A percentile compares a stretch with the other conserved stretches of the same genome.
These are phyloP conservation scores for Aspergillus pseudoviridinutans DNA, from an alignment of 2,329 filamentous ascomycete genomes.

Conservation along the genomic window DNA sequence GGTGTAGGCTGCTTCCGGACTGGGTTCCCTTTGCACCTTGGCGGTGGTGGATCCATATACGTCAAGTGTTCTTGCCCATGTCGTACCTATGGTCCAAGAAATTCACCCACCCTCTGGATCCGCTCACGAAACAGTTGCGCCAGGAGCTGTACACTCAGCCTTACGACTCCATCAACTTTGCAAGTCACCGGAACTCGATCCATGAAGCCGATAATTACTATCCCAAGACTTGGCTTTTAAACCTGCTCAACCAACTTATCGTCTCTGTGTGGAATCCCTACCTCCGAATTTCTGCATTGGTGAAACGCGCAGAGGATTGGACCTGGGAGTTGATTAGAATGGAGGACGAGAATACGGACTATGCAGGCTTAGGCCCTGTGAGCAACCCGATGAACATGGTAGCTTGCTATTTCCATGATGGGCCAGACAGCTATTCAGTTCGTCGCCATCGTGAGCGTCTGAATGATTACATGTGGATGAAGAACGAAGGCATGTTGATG, in stretches of 20 bases:
- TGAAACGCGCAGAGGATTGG: conserved; percentile 72
- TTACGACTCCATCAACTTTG: conserved; percentile 74
- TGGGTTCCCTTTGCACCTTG: conserved; percentile 87
- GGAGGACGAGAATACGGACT: conserved; percentile 92
- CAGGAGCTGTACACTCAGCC: conserved; percentile 79
- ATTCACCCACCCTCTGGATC: conserved; percentile 73
- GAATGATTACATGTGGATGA: conserved; percentile 87
- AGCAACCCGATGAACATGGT: conserved; percentile 89
- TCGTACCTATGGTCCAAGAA: conserved; percentile 80
- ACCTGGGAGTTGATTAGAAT: conserved; percentile 78
- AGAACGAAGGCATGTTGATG: conserved; percentile 84
- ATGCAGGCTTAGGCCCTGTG: conserved; percentile 79
- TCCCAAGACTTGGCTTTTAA: conserved; percentile 81
- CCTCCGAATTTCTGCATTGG: conserved; percentile 63
- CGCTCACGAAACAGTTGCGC: conserved; percentile 67
- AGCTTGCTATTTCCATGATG: conserved; percentile 78
- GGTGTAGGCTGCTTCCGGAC: conserved; percentile 66
- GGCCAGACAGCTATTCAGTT: conserved; percentile 67
- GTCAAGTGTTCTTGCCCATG: conserved; percentile 94
- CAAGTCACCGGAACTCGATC: conserved; percentile 75
- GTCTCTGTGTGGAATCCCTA: conserved; percentile 78
- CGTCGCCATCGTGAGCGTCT: conserved; percentile 74
- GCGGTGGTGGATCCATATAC: conserved; percentile 98
- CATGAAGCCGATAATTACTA: conserved; percentile 81
- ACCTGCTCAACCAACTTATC: conserved; percentile 71